These are phyloP conservation scores for Phallus indusiatus DNA, from an alignment of 768 basidiomycete genomes.

Conservation along the genomic window DNA sequence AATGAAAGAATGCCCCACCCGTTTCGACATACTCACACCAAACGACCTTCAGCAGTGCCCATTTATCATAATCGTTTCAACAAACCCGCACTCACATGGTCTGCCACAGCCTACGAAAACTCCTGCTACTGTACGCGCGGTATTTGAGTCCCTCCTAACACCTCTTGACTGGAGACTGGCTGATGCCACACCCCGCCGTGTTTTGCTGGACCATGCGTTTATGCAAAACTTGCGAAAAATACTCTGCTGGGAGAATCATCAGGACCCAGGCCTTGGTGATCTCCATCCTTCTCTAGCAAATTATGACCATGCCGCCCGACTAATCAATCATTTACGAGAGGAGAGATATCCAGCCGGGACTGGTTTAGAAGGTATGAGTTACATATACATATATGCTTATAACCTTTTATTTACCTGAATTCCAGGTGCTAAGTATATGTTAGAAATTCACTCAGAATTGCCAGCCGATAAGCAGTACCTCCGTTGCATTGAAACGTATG, in stretches of 20 bases:
- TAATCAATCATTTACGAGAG: slow-evolving; percentile 15
- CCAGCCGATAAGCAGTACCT: slow-evolving; percentile 14
- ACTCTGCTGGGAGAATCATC: slow-evolving; percentile 13
- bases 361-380: slow-evolving; percentile 17
- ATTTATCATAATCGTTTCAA: slow-evolving; percentile 10
- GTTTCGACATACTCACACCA: slow-evolving; percentile 10
- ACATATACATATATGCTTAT: background rate
- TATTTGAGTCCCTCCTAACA: slow-evolving; percentile 13
- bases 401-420: background rate
- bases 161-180: slow-evolving; percentile 20
- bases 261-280: slow-evolving; percentile 11
- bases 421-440: slow-evolving; percentile 6
- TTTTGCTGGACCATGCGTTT: slow-evolving; percentile 19
- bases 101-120: slow-evolving; percentile 8
- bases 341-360: slow-evolving; percentile 17
- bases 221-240: slow-evolving; percentile 11
- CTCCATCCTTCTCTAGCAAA: slow-evolving; percentile 17
- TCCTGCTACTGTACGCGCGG: slow-evolving; percentile 7
- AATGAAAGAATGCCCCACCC: background rate
- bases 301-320: slow-evolving; percentile 16
- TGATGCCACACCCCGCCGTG: slow-evolving; percentile 20
- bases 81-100: slow-evolving; percentile 8
- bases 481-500: slow-evolving; percentile 14
- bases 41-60: slow-evolving; percentile 9
- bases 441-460: slow-evolving; percentile 3